Base-by-base conservation (phyloP, 2,329 filamentous ascomycete species). In the Mycosphaerelloides madeirae region DNA sequence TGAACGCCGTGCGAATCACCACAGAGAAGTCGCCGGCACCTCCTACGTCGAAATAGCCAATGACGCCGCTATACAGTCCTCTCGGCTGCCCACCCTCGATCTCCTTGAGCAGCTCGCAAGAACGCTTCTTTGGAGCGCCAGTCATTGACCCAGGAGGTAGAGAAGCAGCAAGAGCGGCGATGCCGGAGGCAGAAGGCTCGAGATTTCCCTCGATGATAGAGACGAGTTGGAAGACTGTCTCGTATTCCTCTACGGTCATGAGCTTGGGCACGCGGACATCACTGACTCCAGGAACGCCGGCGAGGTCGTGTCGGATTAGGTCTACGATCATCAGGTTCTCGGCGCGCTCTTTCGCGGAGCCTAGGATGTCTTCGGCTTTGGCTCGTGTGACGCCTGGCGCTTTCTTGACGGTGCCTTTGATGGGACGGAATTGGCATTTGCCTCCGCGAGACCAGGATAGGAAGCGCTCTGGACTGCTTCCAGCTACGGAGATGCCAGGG, bases 261-360 rank as follows among this genome's bases (percentile, higher is more conserved):
- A 96, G 71, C 43, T 88, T 83, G 12, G 83, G 80, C 1, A 95
- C 88, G 5, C 70, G 65, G 1, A 96, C 88, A 46, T 79, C 78
- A 0, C 44, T 34, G n/a, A 59, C 51, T 8, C 58, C 58, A 22
- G 25, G 18, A 7, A 95, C 82, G n/a, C 83, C 81, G 65, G 94
- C 85, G 11, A 97, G 73, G 65, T 97, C 91, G 61, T 97, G 91
- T 0, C 91, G 80, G n/a, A 96, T 93, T 1, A 97, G 75, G 65
- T 97, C 91, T 2, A 95, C 90, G 58, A 97, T 96, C 93, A 97
- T 97, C 18, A 97, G 77, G 61, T 97, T 97, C 70, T 97, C 91
- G 0, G 91, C 91, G 57, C 87, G 83, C 65, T 97, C 93, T 65
- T 97, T 97, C 16, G 86, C 84, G 0, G 87, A 78, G 45, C 84